phyloP scores from a whole-genome alignment of 2,329 filamentous ascomycete species.

The Incumbomyces lentus region DNA sequence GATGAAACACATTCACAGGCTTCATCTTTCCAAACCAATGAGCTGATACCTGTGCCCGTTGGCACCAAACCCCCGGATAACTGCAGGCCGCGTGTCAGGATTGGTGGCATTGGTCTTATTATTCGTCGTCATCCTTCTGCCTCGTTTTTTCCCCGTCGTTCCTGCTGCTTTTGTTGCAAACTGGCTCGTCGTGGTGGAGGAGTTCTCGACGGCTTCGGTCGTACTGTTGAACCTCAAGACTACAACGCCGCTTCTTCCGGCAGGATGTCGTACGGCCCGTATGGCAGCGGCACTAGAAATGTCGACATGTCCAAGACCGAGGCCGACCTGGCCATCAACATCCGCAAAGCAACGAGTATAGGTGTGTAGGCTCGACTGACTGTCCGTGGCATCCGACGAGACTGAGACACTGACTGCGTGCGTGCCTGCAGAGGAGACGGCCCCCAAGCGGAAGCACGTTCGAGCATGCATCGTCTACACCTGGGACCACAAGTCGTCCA shows the following conservation, averaged over 20 bases:
- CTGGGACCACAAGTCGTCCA: slow-evolving; percentile 95
- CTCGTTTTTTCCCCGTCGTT: neutral
- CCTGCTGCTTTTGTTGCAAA: neutral
- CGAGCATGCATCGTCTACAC: slow-evolving; percentile 97
- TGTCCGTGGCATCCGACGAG: neutral
- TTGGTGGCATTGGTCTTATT: neutral
- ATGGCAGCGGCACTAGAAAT: slow-evolving; percentile 17
- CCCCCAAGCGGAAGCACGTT: slow-evolving; percentile 65
- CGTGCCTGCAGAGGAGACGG: slow-evolving; percentile 32
- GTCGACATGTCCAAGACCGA: slow-evolving; percentile 37
- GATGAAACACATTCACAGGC: slow-evolving; percentile 1
- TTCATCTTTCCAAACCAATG: slow-evolving; percentile 1
- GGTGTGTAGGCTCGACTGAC: slow-evolving; percentile 31
- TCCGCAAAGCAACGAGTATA: slow-evolving; percentile 57
- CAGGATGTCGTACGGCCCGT: slow-evolving; percentile 17
- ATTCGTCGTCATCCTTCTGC: neutral
- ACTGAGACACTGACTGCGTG: neutral
- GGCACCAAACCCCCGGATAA: neutral
- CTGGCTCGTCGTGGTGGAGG: slow-evolving; percentile 5
- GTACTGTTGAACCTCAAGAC: slow-evolving; percentile 12
- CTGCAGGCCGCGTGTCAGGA: slow-evolving; percentile 6
- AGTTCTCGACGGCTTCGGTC: slow-evolving; percentile 16
- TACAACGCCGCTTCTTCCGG: slow-evolving; percentile 5
- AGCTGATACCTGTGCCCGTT: neutral
- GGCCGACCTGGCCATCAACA: slow-evolving; percentile 54